Evolutionary conservation across 2,329 filamentous ascomycete species (phyloP), one percentile per base, ranked within the genome.

Genomic region (Penicillium sp.): DNA sequence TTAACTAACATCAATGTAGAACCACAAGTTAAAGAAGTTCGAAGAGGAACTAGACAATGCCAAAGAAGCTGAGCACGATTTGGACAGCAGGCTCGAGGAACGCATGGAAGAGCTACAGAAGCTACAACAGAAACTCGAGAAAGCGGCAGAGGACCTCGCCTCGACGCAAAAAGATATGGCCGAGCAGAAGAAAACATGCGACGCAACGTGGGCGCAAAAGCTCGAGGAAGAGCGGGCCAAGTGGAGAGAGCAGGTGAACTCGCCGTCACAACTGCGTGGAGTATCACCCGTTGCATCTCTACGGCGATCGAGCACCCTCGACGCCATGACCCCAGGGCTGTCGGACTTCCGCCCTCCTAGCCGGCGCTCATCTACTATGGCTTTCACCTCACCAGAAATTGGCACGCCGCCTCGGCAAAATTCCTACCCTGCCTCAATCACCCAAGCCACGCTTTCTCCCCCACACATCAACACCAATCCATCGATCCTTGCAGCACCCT

Each of bases 11-110:
- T 62, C 54, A 47, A 38, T 42, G 52, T 58, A 91, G 83, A 89
- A 89, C 53, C 76, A 82, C 17, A 89, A 85, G 72, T 78, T 80
- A 12, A 85, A 90, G 66, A 84, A 83, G 53, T 79, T 89, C 23
- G 92, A 96, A 72, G 90, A 96, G 64, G 92, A 97, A 64, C 77
- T 96, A 6, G 91, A 97, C 68, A 61, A 84, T 81, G 66, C 86
- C 81, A 76, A 73, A 60, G 77, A 75, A 53, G 61, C 64, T 5
- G 70, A 76, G 53, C 71, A 72, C 10, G 76, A 79, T n/a, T 60
- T 78, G 27, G 69, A 78, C 27, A 83, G 86, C 45, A 77, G 81
- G 17, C 77, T 96, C 3, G 85, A 86, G 61, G 82, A 83, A 58
- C 83, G 84, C n/a, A 81, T 87, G 23, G 83, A 88, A 63, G 82